Conservation (phyloP, 805 yeast species). For the Zygoascus flipseniorum region DNA sequence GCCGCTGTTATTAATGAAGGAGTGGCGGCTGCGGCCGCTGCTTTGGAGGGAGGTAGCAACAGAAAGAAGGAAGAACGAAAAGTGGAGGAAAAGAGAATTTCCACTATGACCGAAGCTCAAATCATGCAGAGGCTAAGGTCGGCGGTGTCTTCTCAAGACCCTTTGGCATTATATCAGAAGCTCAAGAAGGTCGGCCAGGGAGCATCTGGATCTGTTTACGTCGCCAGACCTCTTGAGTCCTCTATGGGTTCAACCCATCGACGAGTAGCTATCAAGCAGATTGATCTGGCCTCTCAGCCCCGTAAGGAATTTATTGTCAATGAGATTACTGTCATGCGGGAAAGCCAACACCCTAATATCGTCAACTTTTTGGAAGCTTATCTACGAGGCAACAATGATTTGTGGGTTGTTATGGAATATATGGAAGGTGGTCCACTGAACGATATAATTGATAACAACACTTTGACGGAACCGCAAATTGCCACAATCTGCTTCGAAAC, state of each 20-base stretch:
- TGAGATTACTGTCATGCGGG: constrained; percentile 94
- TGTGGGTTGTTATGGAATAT: constrained; percentile 98
- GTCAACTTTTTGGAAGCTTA: constrained; percentile 90
- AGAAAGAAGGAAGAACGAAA: constrained; percentile 41
- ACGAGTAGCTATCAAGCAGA: constrained; percentile 89
- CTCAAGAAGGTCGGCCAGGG: constrained; percentile 92
- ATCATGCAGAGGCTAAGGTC: constrained; percentile 70
- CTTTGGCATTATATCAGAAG: constrained; percentile 50
- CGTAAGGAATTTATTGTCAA: constrained; percentile 90
- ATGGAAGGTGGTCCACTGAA: constrained; percentile 98
- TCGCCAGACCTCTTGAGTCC: constrained; percentile 53
- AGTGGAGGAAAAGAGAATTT: constrained; percentile 48
- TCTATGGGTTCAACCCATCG: constrained; percentile 24
- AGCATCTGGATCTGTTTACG: constrained; percentile 94
- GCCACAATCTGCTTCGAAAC: constrained; percentile 94
- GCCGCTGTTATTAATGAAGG: constrained; percentile 34
- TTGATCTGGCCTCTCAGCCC: constrained; percentile 91
- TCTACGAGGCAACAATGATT: constrained; percentile 45
- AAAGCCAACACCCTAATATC: constrained; percentile 79
- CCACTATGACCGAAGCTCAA: constrained; percentile 77
- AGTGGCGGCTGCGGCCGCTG: constrained; percentile 27
- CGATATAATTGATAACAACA: constrained; percentile 85
- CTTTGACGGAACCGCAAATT: constrained; percentile 88
- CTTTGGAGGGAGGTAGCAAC: constrained; percentile 14
- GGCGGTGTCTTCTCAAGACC: constrained; percentile 78